Evolutionary conservation across 495 filamentous ascomycete genomes (phyloP).

Genomic region (Coniosporium apollinis): DNA sequence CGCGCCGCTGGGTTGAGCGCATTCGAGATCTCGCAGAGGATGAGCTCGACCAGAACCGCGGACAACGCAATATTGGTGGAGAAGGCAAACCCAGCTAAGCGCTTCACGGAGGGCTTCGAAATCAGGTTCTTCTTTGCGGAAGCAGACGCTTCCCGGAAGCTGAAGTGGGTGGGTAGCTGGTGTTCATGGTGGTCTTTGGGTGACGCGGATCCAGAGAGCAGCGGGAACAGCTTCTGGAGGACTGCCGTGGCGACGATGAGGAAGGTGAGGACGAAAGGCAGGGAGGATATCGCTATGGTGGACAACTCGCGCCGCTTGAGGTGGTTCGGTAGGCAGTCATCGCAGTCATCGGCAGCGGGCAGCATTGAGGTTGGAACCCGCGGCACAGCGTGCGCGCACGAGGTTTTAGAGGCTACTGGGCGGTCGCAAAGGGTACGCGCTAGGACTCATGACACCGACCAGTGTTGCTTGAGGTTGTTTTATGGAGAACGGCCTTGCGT

Average conservation of each 20-base stretch:
- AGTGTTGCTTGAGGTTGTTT: too few species aligned
- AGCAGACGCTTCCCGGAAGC: slow-evolving; percentile 26
- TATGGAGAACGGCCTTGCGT: too few species aligned
- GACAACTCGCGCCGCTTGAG: slow-evolving; percentile 13
- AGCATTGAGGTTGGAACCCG: slow-evolving; percentile 14
- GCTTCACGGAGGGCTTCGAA: slow-evolving; percentile 25
- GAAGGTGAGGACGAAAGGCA: slow-evolving; percentile 49
- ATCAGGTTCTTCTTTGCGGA: slow-evolving; percentile 27
- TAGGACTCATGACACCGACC: too few species aligned
- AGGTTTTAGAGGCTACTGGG: too few species aligned
- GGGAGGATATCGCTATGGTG: slow-evolving; percentile 29
- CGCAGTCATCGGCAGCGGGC: slow-evolving; percentile 24
- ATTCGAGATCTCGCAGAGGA: slow-evolving; percentile 66
- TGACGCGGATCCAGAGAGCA: slow-evolving; percentile 35
- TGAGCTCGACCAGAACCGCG: slow-evolving; percentile 54
- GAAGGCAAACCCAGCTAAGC: slow-evolving; percentile 44
- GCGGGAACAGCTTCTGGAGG: slow-evolving; percentile 45
- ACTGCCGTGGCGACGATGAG: slow-evolving; percentile 35
- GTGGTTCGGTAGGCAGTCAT: slow-evolving; percentile 24
- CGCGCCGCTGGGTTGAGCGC: slow-evolving; percentile 44
- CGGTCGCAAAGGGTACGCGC: too few species aligned
- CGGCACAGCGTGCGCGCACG: too few species aligned
- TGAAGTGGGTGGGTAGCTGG: slow-evolving; percentile 27
- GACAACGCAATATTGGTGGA: slow-evolving; percentile 55
- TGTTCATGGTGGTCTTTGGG: slow-evolving; percentile 32